Conservation (phyloP, 169 alveolate species). For the Amoebophrya sp. region DNA sequence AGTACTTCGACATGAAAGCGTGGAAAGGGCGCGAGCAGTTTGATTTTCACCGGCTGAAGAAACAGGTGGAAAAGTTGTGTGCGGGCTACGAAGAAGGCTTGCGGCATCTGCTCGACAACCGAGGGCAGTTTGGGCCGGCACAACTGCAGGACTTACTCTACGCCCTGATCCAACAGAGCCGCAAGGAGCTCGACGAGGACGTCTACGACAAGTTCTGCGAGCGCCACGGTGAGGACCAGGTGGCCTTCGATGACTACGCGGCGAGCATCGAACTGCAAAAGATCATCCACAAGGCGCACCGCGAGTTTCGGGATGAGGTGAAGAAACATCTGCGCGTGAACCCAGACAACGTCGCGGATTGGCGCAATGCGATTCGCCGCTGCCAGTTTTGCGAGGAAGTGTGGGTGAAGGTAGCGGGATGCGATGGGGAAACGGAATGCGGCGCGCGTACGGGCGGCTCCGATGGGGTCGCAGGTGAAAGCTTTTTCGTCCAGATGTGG, state of each 20-base stretch:
- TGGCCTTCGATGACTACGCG: constrained; percentile 21
- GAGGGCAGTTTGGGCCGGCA: neutral
- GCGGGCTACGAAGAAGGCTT: constrained; percentile 20
- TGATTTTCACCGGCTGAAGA: constrained; percentile 24
- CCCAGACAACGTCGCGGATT: constrained; percentile 21
- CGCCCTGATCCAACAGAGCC: constrained; percentile 20
- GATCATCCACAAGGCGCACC: constrained; percentile 20
- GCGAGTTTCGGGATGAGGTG: constrained; percentile 19
- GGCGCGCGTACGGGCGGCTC: constrained; percentile 10
- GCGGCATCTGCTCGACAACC: neutral
- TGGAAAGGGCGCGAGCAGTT: constrained; percentile 29
- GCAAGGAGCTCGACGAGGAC: constrained; percentile 22
- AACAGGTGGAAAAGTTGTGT: constrained; percentile 14
- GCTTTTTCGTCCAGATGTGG: neutral
- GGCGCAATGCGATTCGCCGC: constrained; percentile 26
- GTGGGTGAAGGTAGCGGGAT: constrained; percentile 24
- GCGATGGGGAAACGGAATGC: constrained; percentile 14
- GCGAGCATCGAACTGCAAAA: constrained; percentile 26
- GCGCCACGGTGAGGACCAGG: constrained; percentile 21
- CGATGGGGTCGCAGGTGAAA: neutral
- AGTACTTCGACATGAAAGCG: constrained; percentile 22
- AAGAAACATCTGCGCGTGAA: constrained; percentile 11
- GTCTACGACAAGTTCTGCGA: constrained; percentile 15
- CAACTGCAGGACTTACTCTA: constrained; percentile 7
- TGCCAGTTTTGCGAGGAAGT: constrained; percentile 25